Base-by-base conservation (phyloP, 164 flowering plant species). In the Stephania japonica region DNA sequence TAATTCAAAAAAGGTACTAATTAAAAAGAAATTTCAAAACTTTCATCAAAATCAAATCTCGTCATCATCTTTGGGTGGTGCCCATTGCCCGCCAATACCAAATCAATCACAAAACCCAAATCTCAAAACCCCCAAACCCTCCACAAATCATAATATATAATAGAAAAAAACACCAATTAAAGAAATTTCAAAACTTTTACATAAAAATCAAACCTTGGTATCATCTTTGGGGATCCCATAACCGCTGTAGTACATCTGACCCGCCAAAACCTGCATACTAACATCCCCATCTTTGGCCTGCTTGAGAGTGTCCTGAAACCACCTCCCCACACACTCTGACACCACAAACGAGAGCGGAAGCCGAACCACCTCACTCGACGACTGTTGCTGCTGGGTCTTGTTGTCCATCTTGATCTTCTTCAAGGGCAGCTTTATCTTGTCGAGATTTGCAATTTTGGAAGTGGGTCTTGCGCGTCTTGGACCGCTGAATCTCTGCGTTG, bases 231-330 rank as follows among this genome's bases (percentile, higher is more conserved):
- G 72, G 21, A 90, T 85, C 8, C 99, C 99, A 82, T 95, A 93
- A 42, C 99, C 99, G 61, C 83, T 88, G 74, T 42, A 80, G 78
- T 93, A 95, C 98, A 95, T 93, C 86, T 93, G 98, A 42, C 93
- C 95, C 41, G 93, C 97, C 75, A 95, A 80, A 18, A 93, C 86
- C 83, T 93, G 97, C 99, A 91, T 95, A 43, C 79, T 61, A 7
- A 12, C 62, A 68, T 95, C 97, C 2, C 99, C 99, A 4, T 86
- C 84, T 72, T 84, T 88, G n/a, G 99, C 99, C 81, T 93, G 97
- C 78, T 83, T 88, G 25, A 93, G 89, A 0, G 97, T 85, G 68
- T 93, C 98, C 18, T 84, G 84, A 49, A 95, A 95, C 98, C 99
- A 95, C 67, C 97, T 75, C 73, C 76, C 85, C 2, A 77, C 89